These are phyloP conservation scores for Hysterangium stoloniferum DNA, from an alignment of 768 basidiomycete species.

Conservation along the genomic window DNA sequence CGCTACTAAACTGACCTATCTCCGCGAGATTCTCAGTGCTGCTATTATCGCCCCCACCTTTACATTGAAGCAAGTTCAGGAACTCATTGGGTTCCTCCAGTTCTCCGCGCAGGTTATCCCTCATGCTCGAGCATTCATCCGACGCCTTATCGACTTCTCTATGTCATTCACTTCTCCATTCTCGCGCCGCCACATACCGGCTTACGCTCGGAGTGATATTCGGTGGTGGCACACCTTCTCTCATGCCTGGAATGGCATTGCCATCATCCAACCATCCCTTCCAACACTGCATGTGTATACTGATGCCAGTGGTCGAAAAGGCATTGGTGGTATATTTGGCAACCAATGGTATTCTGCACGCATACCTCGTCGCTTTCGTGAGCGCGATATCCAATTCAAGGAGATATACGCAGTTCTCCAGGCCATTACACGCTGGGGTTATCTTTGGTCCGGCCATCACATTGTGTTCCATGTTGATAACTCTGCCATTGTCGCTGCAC, in stretches of 20 bases:
- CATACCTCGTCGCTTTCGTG: slow-evolving; percentile 19
- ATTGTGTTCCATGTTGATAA: slow-evolving; percentile 27
- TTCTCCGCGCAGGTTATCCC: slow-evolving; percentile 32
- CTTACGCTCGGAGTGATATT: slow-evolving; percentile 18
- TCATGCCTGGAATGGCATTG: slow-evolving; percentile 26
- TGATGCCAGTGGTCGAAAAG: slow-evolving; percentile 28
- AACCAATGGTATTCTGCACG: slow-evolving; percentile 22
- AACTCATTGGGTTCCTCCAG: slow-evolving; percentile 27
- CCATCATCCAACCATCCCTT: slow-evolving; percentile 3
- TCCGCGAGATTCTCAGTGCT: slow-evolving; percentile 16
- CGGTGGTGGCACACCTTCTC: slow-evolving; percentile 26
- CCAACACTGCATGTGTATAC: slow-evolving; percentile 20
- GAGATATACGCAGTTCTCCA: slow-evolving; percentile 21
- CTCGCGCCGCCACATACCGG: slow-evolving; percentile 19
- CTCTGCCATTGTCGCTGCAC: too few relatives aligned
- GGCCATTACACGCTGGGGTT: slow-evolving; percentile 24
- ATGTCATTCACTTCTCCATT: slow-evolving; percentile 20
- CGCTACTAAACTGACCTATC: slow-evolving; percentile 22
- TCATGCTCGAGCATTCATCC: slow-evolving; percentile 21
- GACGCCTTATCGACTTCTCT: slow-evolving; percentile 24
- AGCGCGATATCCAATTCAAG: slow-evolving; percentile 27
- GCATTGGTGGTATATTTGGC: slow-evolving; percentile 19
- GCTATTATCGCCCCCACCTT: slow-evolving; percentile 17
- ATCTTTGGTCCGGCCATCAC: slow-evolving; percentile 19
- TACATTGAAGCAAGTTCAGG: slow-evolving; percentile 24